phyloP scores from a whole-genome alignment of 306 rosid species.

The Vigna hirtella region DNA sequence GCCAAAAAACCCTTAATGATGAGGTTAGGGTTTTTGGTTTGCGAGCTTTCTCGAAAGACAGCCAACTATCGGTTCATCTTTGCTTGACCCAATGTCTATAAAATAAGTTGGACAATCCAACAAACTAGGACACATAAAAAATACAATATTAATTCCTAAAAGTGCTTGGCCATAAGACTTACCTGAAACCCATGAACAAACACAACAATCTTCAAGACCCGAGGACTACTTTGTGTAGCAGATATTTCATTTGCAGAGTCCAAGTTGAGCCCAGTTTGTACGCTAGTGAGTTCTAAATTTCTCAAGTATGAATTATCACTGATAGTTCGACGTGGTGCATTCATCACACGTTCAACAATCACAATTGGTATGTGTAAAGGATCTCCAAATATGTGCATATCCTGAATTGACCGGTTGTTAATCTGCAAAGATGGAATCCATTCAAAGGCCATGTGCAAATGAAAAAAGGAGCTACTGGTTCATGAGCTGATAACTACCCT shows the following conservation, averaged over 20 bases:
- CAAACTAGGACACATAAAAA: slow-evolving; percentile 4
- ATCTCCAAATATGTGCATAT: slow-evolving; percentile 81
- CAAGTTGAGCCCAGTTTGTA: slow-evolving; percentile 47
- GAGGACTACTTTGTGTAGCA: slow-evolving; percentile 45
- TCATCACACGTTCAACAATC: slow-evolving; percentile 80
- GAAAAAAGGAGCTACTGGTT: slow-evolving; percentile 29
- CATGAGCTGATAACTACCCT: slow-evolving; percentile 55
- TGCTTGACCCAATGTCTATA: not conserved
- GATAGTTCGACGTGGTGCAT: slow-evolving; percentile 71
- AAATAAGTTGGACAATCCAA: not conserved
- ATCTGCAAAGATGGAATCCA: slow-evolving; percentile 58
- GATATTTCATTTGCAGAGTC: slow-evolving; percentile 47
- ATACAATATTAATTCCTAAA: slow-evolving; percentile 2
- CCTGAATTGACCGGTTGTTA: slow-evolving; percentile 84
- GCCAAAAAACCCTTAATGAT: not conserved
- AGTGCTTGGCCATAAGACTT: slow-evolving; percentile 46
- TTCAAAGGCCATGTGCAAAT: slow-evolving; percentile 22
- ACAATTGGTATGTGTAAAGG: slow-evolving; percentile 76
- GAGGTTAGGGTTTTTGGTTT: not conserved
- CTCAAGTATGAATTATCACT: slow-evolving; percentile 78
- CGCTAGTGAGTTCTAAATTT: slow-evolving; percentile 50
- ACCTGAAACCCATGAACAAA: slow-evolving; percentile 97
- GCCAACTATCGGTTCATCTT: not conserved
- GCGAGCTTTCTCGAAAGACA: not conserved
- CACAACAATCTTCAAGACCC: slow-evolving; percentile 71